Evolutionary conservation across 495 filamentous ascomycete species (phyloP).

Genomic region (Halenospora varia): DNA sequence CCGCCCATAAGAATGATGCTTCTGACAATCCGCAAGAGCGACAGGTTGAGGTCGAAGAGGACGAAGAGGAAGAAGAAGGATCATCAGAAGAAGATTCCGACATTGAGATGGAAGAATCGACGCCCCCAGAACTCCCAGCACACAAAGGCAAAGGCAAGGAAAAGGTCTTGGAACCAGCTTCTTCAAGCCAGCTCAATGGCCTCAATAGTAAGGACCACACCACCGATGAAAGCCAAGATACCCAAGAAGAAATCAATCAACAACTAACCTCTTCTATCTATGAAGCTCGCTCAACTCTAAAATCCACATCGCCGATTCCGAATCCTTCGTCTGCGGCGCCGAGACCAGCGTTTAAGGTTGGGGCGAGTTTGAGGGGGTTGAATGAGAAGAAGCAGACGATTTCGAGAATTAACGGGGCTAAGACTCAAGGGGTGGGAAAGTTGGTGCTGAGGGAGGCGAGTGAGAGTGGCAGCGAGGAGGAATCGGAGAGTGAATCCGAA

Average conservation of each 20-base stretch:
- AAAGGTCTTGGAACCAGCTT: neutral
- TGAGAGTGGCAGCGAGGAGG: neutral
- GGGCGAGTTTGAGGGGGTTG: constrained; percentile 1
- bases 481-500: neutral
- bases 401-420: neutral
- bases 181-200: constrained; percentile 3
- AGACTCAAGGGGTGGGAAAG: neutral
- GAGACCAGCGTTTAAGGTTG: constrained; percentile 5
- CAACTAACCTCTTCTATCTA: constrained; percentile 25
- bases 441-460: neutral
- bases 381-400: neutral
- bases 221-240: constrained; percentile 1
- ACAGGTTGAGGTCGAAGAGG: neutral
- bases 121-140: constrained; percentile 4
- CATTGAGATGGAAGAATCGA: constrained; percentile 1
- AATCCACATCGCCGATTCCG: neutral
- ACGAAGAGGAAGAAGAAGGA: constrained; percentile 4
- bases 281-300: constrained; percentile 5
- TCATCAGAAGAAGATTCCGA: neutral
- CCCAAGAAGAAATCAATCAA: constrained; percentile 21
- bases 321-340: constrained; percentile 9
- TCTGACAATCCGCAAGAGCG: too few species aligned
- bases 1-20: neutral
- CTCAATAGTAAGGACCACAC: constrained; percentile 5
- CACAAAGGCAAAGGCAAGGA: neutral